phyloP scores from a whole-genome alignment of 2,329 filamentous ascomycete genomes.

The Davidsoniella neocaledoniae region DNA sequence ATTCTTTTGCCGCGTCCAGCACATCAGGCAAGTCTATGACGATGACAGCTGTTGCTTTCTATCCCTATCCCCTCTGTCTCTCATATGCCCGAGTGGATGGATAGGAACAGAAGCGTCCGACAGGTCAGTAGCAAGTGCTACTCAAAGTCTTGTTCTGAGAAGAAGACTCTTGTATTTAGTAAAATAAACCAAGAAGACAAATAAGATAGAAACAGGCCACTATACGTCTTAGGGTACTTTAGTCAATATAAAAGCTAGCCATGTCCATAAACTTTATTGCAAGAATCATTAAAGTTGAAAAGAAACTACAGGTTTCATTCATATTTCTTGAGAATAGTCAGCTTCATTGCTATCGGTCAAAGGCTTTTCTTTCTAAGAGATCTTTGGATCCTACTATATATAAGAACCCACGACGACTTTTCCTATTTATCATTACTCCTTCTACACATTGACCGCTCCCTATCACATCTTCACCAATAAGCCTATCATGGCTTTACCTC shows the following conservation, averaged over 20 bases:
- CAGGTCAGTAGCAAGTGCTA: too few species aligned
- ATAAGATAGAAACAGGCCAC: too few species aligned
- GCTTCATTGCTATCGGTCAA: too few species aligned
- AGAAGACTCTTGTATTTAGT: too few species aligned
- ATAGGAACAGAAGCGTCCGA: not conserved
- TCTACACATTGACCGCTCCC: not conserved
- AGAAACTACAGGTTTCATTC: too few species aligned
- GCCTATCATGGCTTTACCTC: constrained; percentile 25
- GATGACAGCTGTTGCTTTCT: not conserved
- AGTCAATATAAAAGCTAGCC: not conserved
- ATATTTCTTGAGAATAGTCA: too few species aligned
- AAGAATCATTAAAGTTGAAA: too few species aligned
- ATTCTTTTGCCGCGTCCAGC: not conserved
- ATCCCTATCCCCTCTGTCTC: not conserved
- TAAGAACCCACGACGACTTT: not conserved
- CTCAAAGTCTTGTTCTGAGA: too few species aligned
- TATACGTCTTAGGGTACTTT: not conserved
- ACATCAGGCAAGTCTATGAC: not conserved
- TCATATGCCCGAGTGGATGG: not conserved
- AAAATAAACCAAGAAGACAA: too few species aligned
- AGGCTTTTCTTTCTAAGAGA: not conserved
- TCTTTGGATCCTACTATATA: not conserved
- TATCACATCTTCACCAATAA: not conserved
- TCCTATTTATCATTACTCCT: not conserved
- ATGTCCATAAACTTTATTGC: too few species aligned